phyloP scores from a whole-genome alignment of 495 filamentous ascomycete genomes.

The Penicillium desertorum region DNA sequence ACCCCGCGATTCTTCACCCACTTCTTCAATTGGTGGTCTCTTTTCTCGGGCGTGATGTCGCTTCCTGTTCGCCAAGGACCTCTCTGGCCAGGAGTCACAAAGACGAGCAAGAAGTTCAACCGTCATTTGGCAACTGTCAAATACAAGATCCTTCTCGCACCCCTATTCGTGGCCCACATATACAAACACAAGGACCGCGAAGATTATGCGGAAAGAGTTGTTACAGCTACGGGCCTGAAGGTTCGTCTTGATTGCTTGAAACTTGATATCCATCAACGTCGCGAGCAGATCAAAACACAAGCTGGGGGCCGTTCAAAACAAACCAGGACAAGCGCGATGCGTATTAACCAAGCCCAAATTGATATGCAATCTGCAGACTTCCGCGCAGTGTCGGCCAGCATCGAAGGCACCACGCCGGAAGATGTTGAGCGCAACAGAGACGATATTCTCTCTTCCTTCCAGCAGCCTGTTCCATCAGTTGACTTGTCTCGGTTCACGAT shows the following conservation, averaged over 20 bases:
- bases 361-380: conserved; percentile 93
- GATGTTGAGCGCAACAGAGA: conserved; percentile 65
- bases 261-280: conserved; percentile 90
- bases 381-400: conserved; percentile 87
- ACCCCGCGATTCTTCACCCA: conserved; percentile 96
- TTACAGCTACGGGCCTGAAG: conserved; percentile 92
- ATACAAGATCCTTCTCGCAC: conserved; percentile 89
- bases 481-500: conserved; percentile 92
- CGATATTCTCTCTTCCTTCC: conserved; percentile 55
- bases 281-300: conserved; percentile 83
- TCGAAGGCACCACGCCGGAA: conserved; percentile 71
- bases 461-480: conserved; percentile 50
- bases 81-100: conserved; percentile 87
- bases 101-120: conserved; percentile 97
- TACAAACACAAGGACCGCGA: conserved; percentile 98
- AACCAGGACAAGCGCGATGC: conserved; percentile 83
- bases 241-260: conserved; percentile 92
- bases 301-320: conserved; percentile 70
- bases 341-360: conserved; percentile 88
- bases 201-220: conserved; percentile 73
- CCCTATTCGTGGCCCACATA: conserved; percentile 90
- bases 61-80: conserved; percentile 89
- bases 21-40: conserved; percentile 96
- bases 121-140: conserved; percentile 96
- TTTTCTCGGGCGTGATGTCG: conserved; percentile 94